A percentile compares a stretch with the other conserved stretches of the same genome.
Evolutionary conservation across 345 rosid genomes (phyloP).

Genomic region (Eucalyptus curtisii): DNA sequence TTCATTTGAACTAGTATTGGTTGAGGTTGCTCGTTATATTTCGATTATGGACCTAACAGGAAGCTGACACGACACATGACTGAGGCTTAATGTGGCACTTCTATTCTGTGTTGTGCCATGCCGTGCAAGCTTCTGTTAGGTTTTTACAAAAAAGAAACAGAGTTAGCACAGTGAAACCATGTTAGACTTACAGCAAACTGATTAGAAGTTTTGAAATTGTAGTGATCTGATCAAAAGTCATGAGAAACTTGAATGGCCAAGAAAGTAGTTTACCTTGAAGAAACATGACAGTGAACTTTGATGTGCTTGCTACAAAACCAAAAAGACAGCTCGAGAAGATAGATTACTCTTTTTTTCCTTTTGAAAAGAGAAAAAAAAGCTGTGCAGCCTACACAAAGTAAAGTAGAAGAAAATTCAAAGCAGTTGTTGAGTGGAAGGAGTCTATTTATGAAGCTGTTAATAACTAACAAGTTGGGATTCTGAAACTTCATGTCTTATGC

Average conservation of each 20-base stretch:
- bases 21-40: neutral
- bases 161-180: neutral
- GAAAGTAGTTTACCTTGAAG: neutral
- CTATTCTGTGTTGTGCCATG: neutral
- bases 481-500: conserved; percentile 2
- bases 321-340: neutral
- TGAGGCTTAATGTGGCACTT: neutral
- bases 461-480: neutral
- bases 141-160: neutral
- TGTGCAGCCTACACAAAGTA: neutral
- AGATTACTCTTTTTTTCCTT: neutral
- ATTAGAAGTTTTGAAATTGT: neutral
- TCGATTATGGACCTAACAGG: neutral
- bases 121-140: neutral
- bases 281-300: neutral
- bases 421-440: neutral
- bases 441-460: neutral
- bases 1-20: neutral
- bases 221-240: neutral
- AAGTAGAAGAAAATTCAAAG: neutral
- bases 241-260: neutral
- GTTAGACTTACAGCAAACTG: neutral
- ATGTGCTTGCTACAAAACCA: neutral
- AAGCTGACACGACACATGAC: neutral
- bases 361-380: neutral